A percentile compares a stretch with the other conserved stretches of the same genome.
These are phyloP conservation scores for Ganoderma sp. DNA, from an alignment of 1,284 basidiomycete genomes.

Conservation along the genomic window DNA sequence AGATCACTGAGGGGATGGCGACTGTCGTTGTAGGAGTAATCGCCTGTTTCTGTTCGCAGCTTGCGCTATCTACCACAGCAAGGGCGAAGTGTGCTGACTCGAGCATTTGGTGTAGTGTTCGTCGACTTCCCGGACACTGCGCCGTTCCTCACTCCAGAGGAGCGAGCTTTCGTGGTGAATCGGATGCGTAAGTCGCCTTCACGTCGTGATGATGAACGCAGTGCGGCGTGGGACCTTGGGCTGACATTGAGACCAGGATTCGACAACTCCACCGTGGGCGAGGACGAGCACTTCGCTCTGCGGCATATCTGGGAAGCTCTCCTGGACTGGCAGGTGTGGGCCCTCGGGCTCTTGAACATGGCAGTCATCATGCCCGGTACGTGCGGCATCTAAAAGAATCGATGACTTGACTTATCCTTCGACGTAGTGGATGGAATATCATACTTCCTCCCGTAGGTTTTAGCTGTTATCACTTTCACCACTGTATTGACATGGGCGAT, in stretches of 20 bases:
- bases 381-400: conserved; percentile 33
- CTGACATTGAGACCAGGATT: background rate
- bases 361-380: conserved; percentile 63
- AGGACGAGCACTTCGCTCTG: conserved; percentile 63
- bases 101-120: conserved; percentile 43
- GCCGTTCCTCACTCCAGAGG: conserved; percentile 61
- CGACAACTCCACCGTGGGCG: conserved; percentile 33
- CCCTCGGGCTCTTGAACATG: conserved; percentile 66
- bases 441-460: conserved; percentile 32
- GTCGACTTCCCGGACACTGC: conserved; percentile 65
- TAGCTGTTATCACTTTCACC: background rate
- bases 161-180: conserved; percentile 61
- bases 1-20: conserved; percentile 63
- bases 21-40: conserved; percentile 57
- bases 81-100: background rate
- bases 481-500: background rate
- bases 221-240: no score
- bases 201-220: background rate
- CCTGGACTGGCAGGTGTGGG: conserved; percentile 70
- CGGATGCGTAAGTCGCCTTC: conserved; percentile 54
- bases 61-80: background rate
- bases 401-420: background rate
- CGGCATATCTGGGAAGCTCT: conserved; percentile 61
- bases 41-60: conserved; percentile 50
- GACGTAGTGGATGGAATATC: conserved; percentile 31